Conservation (phyloP, 768 basidiomycete genomes). For the Postia placenta region DNA sequence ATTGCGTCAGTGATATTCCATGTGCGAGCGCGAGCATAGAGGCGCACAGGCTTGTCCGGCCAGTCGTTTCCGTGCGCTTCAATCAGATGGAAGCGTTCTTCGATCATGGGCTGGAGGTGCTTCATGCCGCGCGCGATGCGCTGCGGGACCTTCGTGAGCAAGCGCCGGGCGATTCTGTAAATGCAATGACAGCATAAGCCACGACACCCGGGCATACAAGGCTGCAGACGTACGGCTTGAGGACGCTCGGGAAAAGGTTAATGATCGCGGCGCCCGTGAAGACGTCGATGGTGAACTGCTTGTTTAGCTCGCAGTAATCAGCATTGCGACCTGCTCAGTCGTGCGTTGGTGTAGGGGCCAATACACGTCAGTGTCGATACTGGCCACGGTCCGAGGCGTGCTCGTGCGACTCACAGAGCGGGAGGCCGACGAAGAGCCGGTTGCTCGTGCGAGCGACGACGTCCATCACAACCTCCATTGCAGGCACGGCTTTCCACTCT, state of each 20-base stretch:
- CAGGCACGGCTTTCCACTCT: slow-evolving; percentile 34
- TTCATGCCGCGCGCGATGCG: background rate
- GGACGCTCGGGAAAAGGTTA: slow-evolving; percentile 24
- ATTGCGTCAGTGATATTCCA: background rate
- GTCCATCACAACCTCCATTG: slow-evolving; percentile 21
- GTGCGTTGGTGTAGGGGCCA: background rate
- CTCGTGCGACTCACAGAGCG: too few relatives aligned
- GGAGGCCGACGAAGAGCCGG: slow-evolving; percentile 43
- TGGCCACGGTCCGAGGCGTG: too few relatives aligned
- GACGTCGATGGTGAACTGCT: slow-evolving; percentile 26
- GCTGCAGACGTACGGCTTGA: slow-evolving; percentile 23
- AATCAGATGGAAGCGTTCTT: slow-evolving; percentile 6
- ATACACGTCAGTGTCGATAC: too few relatives aligned
- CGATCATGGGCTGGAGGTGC: slow-evolving; percentile 9
- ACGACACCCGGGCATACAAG: background rate
- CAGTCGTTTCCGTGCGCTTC: slow-evolving; percentile 8
- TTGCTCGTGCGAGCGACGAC: slow-evolving; percentile 39
- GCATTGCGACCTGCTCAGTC: slow-evolving; percentile 30
- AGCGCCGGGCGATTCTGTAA: slow-evolving; percentile 9
- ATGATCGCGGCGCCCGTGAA: slow-evolving; percentile 15
- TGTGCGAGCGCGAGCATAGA: too few relatives aligned
- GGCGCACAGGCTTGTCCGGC: slow-evolving; percentile 10
- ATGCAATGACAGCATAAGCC: background rate
- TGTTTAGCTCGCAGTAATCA: slow-evolving; percentile 29
- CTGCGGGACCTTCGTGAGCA: slow-evolving; percentile 6